Evolutionary conservation across 371 early-diverging fungal genomes (phyloP).

Genomic region (Syncephalastrum monosporum): DNA sequence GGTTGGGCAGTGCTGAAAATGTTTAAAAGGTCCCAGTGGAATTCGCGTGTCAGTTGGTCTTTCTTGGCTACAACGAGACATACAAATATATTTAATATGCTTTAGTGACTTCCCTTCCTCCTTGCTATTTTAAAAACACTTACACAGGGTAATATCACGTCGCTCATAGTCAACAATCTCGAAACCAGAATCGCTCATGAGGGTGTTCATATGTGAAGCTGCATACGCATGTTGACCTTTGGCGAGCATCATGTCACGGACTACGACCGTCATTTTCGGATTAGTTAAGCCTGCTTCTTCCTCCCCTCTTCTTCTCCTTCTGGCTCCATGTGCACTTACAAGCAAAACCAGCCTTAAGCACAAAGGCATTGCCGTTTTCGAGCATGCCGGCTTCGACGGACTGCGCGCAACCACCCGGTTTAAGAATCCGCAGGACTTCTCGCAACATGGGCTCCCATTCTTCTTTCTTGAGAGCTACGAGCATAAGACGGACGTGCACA

Average conservation of each 20-base stretch:
- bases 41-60: slow-evolving; percentile 2
- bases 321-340: slow-evolving; percentile 19
- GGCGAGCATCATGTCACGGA: slow-evolving; percentile 10
- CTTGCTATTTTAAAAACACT: background rate
- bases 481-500: slow-evolving; percentile 52
- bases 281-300: background rate
- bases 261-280: slow-evolving; percentile 1
- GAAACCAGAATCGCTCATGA: slow-evolving; percentile 28
- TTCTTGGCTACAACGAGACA: background rate
- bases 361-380: slow-evolving; percentile 26
- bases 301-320: background rate
- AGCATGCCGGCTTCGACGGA: slow-evolving; percentile 40
- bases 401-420: slow-evolving; percentile 60
- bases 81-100: background rate
- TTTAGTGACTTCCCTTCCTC: background rate
- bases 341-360: slow-evolving; percentile 20
- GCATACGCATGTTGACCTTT: slow-evolving; percentile 14
- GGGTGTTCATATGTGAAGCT: slow-evolving; percentile 32
- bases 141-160: slow-evolving; percentile 19
- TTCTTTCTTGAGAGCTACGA: slow-evolving; percentile 40
- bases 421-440: slow-evolving; percentile 51
- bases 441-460: slow-evolving; percentile 50
- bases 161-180: slow-evolving; percentile 25
- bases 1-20: background rate
- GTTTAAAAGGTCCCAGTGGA: slow-evolving; percentile 1